Conservation (phyloP, 495 filamentous ascomycete genomes). For the Apiosordaria backusii region DNA sequence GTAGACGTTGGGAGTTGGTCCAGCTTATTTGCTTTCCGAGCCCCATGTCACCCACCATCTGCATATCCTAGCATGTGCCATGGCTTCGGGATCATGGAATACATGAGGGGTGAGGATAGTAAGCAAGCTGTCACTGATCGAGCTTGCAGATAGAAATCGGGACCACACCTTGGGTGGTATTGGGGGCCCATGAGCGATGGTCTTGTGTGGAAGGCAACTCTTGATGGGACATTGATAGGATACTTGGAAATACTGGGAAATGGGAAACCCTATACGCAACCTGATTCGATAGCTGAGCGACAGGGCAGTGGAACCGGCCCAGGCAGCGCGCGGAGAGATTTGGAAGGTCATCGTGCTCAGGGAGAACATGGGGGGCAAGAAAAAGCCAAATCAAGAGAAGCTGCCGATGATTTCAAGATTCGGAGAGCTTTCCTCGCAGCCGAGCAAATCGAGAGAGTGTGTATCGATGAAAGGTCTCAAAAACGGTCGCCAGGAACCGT, state of each 20-base stretch:
- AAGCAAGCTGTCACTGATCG: background rate
- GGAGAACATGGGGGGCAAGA: background rate
- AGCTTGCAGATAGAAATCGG: background rate
- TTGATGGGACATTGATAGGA: background rate
- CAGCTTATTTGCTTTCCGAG: background rate
- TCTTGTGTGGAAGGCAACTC: background rate
- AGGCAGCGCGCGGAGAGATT: background rate
- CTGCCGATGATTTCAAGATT: background rate
- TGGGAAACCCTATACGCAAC: background rate
- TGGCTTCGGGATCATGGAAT: background rate
- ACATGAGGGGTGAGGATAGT: background rate
- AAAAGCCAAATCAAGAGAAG: no score
- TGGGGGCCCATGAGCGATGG: background rate
- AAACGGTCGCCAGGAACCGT: constrained; percentile 9
- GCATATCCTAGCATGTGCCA: background rate
- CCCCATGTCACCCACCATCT: background rate
- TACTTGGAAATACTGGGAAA: background rate
- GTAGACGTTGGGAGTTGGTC: background rate
- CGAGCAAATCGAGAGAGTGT: background rate
- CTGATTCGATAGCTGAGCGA: background rate
- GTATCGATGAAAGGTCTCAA: background rate
- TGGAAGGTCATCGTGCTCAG: background rate
- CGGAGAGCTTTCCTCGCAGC: background rate
- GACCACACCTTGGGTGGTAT: background rate
- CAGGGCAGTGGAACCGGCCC: background rate